A percentile compares a stretch with the other conserved stretches of the same genome.
Evolutionary conservation across 1,284 basidiomycete genomes (phyloP).

Genomic region (Malassezia obtusa): DNA sequence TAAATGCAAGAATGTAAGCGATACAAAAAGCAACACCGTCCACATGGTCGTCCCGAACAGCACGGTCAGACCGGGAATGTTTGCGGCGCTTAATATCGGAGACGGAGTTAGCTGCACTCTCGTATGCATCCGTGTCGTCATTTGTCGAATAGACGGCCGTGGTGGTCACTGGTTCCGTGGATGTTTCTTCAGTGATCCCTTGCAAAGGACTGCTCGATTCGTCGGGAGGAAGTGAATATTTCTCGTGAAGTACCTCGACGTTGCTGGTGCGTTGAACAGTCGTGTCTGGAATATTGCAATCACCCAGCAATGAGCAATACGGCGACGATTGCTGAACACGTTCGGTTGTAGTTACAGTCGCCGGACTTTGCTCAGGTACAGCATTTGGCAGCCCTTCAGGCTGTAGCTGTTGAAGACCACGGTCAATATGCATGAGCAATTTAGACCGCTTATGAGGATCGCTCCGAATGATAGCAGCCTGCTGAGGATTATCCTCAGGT

Average conservation of each 20-base stretch:
- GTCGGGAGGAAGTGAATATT: too few relatives aligned
- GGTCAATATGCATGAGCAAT: slow-evolving; percentile 39
- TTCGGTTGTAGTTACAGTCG: not conserved
- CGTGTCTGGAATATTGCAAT: too few relatives aligned
- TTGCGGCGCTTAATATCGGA: not conserved
- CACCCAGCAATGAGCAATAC: too few relatives aligned
- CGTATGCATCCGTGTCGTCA: not conserved
- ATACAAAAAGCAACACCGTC: slow-evolving; percentile 44
- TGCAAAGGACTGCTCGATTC: too few relatives aligned
- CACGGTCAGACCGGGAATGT: not conserved
- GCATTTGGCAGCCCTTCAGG: not conserved
- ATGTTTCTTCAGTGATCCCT: not conserved
- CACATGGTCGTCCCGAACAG: slow-evolving; percentile 21
- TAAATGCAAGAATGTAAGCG: slow-evolving; percentile 43
- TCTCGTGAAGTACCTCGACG: too few relatives aligned
- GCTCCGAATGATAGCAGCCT: not conserved
- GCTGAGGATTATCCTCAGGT: not conserved
- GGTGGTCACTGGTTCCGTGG: not conserved
- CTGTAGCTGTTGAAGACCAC: slow-evolving; percentile 30
- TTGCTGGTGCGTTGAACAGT: too few relatives aligned
- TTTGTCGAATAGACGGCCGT: not conserved
- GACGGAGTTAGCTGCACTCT: not conserved
- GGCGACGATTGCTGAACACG: not conserved
- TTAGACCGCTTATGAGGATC: slow-evolving; percentile 16
- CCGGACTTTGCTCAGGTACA: not conserved